Conservation (phyloP, 2,329 filamentous ascomycete genomes). For the Ophiostoma sp. region DNA sequence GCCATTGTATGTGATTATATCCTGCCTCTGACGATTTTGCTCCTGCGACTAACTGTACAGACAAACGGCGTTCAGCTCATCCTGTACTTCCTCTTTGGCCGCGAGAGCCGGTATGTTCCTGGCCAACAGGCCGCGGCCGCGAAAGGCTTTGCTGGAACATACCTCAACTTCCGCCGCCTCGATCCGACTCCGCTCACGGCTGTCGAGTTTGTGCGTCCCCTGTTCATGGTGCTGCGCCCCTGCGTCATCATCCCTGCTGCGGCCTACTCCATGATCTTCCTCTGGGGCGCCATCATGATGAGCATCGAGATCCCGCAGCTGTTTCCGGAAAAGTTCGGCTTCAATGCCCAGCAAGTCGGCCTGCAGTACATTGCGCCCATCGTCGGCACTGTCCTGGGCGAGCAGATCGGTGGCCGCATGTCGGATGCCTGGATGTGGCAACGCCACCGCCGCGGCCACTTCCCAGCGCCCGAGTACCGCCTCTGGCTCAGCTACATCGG, state of each 20-base stretch:
- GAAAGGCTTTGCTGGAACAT: slow-evolving; percentile 39
- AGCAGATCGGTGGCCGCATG: slow-evolving; percentile 50
- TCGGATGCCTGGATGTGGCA: slow-evolving; percentile 50
- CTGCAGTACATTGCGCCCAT: slow-evolving; percentile 54
- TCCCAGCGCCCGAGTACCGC: slow-evolving; percentile 45
- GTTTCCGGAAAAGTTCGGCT: slow-evolving; percentile 49
- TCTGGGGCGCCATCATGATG: slow-evolving; percentile 47
- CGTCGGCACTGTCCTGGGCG: slow-evolving; percentile 52
- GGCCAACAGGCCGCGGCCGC: slow-evolving; percentile 23
- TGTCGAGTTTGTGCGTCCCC: slow-evolving; percentile 48
- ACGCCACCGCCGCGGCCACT: slow-evolving; percentile 32
- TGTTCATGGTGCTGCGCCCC: slow-evolving; percentile 39
- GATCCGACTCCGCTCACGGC: slow-evolving; percentile 45
- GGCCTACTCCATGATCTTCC: slow-evolving; percentile 53
- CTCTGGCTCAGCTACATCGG: slow-evolving; percentile 54
- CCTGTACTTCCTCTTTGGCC: slow-evolving; percentile 49
- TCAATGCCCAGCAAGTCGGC: slow-evolving; percentile 53
- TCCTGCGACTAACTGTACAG: too few species aligned
- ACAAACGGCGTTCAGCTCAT: slow-evolving; percentile 53
- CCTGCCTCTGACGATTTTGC: too few species aligned
- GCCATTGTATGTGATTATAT: slow-evolving; percentile 37
- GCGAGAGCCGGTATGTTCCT: slow-evolving; percentile 51
- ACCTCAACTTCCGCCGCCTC: slow-evolving; percentile 44
- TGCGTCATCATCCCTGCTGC: slow-evolving; percentile 47
- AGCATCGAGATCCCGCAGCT: slow-evolving; percentile 57